Evolutionary conservation across 768 basidiomycete genomes (phyloP), one percentile per base, ranked within the genome.

Genomic region (Tulasnella sp.): DNA sequence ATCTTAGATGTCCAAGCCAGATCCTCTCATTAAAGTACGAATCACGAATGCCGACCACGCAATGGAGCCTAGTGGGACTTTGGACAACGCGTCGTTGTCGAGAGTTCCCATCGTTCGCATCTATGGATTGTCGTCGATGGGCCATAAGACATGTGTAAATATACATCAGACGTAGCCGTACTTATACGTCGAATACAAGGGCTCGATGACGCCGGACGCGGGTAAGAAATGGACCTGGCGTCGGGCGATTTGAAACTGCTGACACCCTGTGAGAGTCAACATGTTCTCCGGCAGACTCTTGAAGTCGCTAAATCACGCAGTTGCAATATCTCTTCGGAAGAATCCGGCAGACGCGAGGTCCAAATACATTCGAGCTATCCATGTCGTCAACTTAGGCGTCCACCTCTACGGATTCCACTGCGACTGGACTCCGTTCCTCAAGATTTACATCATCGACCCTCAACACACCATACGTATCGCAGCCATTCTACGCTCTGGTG

Each of bases 111-210:
- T 95, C 4, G 83, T 98, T 72, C 84, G 94, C 68, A 89, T 99
- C 65, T 98, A 88, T 79, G 97, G 96, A 16, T 81, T 88, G 14
- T 92, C 94, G 1, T 90, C 92, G 5, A 78, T 80, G 1, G 91
- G 93, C 16, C 83, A 87, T 22, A 90, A 88, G 77, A 86, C 93
- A 22, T 95, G 94, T 77, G 85, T 95, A 16, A 90, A 97, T 82
- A 82, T 98, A 44, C 95, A 97, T 79, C 93, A 95, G 82, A 90
- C 91, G 36, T 96, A 90, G 80, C 95, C 96, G 0, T 99, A 99
- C 80, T 89, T 95, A 79, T 96, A 87, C 79, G 85, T 96, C 62
- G 90, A 94, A 76, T 99, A 96, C 81, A 76, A 79, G 26, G 90
- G 87, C 0, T 84, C 84, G 36, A 79, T 95, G 77, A 84, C 85